Evolutionary conservation across 2,329 filamentous ascomycete genomes (phyloP).

Genomic region (Aspergillus flavus): DNA sequence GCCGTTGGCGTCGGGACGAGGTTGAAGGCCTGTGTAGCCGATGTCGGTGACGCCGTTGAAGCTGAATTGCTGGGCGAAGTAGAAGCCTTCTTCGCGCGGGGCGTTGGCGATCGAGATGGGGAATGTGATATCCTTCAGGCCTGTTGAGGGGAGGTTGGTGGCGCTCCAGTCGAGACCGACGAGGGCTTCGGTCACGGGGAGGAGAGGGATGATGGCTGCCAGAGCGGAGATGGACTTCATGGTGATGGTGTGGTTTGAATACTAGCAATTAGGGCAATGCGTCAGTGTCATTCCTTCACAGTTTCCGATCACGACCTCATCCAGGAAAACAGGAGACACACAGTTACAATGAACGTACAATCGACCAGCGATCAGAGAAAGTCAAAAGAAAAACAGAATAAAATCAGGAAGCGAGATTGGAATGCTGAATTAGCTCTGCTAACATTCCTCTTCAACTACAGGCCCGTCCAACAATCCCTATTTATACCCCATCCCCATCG

Average conservation of each 20-base stretch:
- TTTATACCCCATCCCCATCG: background rate
- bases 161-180: conserved; percentile 22
- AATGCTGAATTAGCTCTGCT: background rate
- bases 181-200: conserved; percentile 14
- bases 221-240: conserved; percentile 17
- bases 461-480: background rate
- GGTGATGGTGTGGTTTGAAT: conserved; percentile 1
- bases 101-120: conserved; percentile 25
- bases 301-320: background rate
- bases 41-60: conserved; percentile 24
- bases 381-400: background rate
- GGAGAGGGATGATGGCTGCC: conserved; percentile 11
- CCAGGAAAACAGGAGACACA: background rate
- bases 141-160: conserved; percentile 11
- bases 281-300: background rate
- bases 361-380: background rate
- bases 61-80: conserved; percentile 33
- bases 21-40: conserved; percentile 35
- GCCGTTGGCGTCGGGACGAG: conserved; percentile 18
- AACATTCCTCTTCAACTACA: background rate
- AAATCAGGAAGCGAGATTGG: background rate
- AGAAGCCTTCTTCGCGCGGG: conserved; percentile 27
- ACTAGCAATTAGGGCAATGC: background rate
- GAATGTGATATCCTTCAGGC: conserved; percentile 27
- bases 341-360: background rate